Evolutionary conservation across 2,329 filamentous ascomycete genomes (phyloP), one percentile per base, ranked within the genome.

Genomic region (Xylariaceae sp.): DNA sequence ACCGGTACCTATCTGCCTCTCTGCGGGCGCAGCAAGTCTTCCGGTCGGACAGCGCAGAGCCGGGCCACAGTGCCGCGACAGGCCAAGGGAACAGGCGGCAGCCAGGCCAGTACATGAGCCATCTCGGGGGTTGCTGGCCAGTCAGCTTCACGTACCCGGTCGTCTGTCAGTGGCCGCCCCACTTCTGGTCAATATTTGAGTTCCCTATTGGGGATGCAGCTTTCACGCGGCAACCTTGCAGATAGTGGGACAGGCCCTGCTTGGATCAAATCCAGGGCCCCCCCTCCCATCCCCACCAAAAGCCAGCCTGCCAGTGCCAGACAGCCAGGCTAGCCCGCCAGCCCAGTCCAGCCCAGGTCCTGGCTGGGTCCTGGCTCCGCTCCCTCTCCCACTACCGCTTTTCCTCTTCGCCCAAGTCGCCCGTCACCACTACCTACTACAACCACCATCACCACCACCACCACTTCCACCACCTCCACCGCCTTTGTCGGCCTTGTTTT

Each of bases 111-210:
- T 26, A 26, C 29, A 42, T 45, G 35, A 39, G 41, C 40, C 44
- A 35, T 32, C 37, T 29, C 33, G 39, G 35, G 36, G 32, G 35
- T 31, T 37, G 31, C 37, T 32, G 33, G 39, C 44, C 44, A 46
- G 41, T 46, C 40, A 45, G 37, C 39, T 42, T 31, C 39, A 42
- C 39, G 42, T 46, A 42, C 41, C 39, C 39, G 42, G 34, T 36
- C 36, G 33, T 37, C 35, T 41, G 39, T 41, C 44, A 44, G 36
- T 40, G 36, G 33, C 36, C 31, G 30, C 29, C 40, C 52, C 52
- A 51, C 49, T 45, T 50, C 46, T 53, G 22, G 38, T 12, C 46
- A 53, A 52, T 52, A 52, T 53, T 53, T 38, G 32, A 45, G 45
- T 48, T 46, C 45, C 48, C 48, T 51, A 52, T 52, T 53, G 49